Base-by-base conservation (phyloP, 2,329 filamentous ascomycete genomes). In the Penicillium hesseltinei region DNA sequence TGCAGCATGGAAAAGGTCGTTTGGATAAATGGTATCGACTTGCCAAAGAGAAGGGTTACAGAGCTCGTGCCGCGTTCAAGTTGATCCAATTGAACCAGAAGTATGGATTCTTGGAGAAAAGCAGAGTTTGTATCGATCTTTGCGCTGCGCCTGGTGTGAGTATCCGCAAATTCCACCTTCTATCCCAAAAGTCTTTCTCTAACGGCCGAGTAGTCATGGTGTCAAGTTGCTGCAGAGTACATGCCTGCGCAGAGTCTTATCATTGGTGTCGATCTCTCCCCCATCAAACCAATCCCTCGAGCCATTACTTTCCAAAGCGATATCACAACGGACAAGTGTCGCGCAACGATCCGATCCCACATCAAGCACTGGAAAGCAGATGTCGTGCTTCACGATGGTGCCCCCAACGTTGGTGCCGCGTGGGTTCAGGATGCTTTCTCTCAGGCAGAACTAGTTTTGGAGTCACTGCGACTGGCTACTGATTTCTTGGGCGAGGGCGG, bases 341-440 rank as follows among this genome's bases (percentile, higher is more conserved):
- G 94, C 63, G 87, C 92, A 7, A 97, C 91, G 1, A 90, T 99
- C 61, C 83, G 92, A 69, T 84, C 88, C 58, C 92, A 99, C 70
- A 78, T 99, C 48, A 97, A 97, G 78, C 92, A 91, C 11, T 93
- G 91, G 89, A 97, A 97, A 75, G 92, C 91, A 21, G 94, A 99
- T 73, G 91, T 90, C 0, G 94, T 99, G 5, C 81, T 99, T 39
- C 94, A 99, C 78, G 94, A 99, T 73, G 94, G 94, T 77, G 94
- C 94, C 1, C 94, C 94, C 46, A 99, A 99, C 69, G 94, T 99
- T 57, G 94, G 94, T 86, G 93, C 92, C 0, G 92, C 94, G 0
- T 99, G 94, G 94, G 89, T 92, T 43, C 94, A 99, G 78, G 94
- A 99, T 80, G 94, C 94, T 44, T 99, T 96, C 83, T 93, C 93